These are phyloP conservation scores for Funneliformis geosporum DNA, from an alignment of 192 early-diverging fungal genomes.

Conservation along the genomic window DNA sequence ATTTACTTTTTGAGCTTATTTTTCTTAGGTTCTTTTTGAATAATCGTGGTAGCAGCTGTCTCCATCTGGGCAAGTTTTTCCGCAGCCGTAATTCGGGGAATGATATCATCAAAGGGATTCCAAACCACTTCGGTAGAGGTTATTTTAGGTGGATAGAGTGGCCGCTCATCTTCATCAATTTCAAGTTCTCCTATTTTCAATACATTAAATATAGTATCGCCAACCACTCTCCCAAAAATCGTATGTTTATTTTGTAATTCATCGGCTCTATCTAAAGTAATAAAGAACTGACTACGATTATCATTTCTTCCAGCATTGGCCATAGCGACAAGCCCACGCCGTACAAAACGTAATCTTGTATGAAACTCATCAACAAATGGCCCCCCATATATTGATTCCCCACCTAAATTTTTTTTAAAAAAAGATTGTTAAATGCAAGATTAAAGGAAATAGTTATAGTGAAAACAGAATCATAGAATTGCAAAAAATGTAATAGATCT, in stretches of 20 bases:
- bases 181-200: conserved; percentile 85
- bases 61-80: conserved; percentile 36
- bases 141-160: conserved; percentile 73
- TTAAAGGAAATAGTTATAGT: not conserved
- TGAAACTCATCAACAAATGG: conserved; percentile 94
- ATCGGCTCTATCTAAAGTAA: conserved; percentile 81
- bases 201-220: conserved; percentile 89
- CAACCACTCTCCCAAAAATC: conserved; percentile 90
- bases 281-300: conserved; percentile 93
- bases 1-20: conserved; percentile 68
- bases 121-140: conserved; percentile 64
- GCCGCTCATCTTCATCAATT: conserved; percentile 77
- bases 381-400: conserved; percentile 82
- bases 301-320: conserved; percentile 81
- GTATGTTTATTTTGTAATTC: conserved; percentile 90
- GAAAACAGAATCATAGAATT: too few relatives aligned
- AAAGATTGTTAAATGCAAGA: not conserved
- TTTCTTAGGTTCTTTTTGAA: conserved; percentile 48
- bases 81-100: conserved; percentile 59
- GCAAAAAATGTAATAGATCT: too few relatives aligned
- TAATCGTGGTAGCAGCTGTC: conserved; percentile 21
- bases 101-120: conserved; percentile 93
- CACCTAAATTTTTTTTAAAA: conserved; percentile 53
- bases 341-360: conserved; percentile 83
- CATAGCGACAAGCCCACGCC: conserved; percentile 87